A percentile compares a stretch with the other conserved stretches of the same genome.
These are phyloP conservation scores for Amanita phalloides DNA, from an alignment of 768 basidiomycete genomes.

Conservation along the genomic window DNA sequence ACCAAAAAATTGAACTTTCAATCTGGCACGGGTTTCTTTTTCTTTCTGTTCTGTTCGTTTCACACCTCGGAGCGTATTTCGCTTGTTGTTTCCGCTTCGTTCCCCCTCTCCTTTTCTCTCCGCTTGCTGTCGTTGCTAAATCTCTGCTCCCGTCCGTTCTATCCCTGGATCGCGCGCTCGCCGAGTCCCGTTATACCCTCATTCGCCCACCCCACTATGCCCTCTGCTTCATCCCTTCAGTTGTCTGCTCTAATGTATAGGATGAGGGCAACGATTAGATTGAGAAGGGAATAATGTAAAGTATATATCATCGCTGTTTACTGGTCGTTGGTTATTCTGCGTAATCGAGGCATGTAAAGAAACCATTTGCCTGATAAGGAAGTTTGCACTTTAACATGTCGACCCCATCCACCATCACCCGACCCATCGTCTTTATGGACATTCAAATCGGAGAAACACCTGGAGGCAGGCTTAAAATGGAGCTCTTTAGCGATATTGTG, in stretches of 20 bases:
- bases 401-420: conserved; percentile 29
- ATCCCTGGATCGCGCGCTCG: background rate
- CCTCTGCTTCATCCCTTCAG: background rate
- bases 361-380: no score
- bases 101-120: background rate
- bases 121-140: background rate
- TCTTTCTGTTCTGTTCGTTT: background rate
- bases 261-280: background rate
- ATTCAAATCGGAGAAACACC: conserved; percentile 94
- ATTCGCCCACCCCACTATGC: background rate
- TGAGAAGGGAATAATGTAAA: background rate
- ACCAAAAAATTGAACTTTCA: background rate
- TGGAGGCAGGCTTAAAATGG: conserved; percentile 93
- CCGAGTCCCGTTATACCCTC: background rate
- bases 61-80: no score
- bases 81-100: background rate
- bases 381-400: background rate
- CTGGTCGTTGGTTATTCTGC: background rate
- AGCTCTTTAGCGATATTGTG: conserved; percentile 90
- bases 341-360: background rate
- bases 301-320: background rate
- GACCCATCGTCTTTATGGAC: conserved; percentile 97
- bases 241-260: background rate
- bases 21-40: background rate
- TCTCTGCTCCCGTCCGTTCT: background rate